These are phyloP conservation scores for Populus tremula DNA, from an alignment of 345 rosid genomes.

Conservation along the genomic window DNA sequence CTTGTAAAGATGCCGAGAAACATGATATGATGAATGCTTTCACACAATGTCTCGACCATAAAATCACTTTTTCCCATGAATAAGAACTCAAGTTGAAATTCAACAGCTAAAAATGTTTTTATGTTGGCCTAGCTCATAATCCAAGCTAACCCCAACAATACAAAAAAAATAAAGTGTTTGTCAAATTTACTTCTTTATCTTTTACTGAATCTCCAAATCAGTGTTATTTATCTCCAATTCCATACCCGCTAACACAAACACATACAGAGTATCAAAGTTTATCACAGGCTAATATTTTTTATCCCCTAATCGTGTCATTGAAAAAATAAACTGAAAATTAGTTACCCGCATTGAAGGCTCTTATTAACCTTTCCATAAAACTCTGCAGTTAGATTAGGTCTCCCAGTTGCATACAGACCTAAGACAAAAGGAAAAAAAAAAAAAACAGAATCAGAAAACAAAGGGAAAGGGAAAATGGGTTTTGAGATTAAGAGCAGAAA, in stretches of 20 bases:
- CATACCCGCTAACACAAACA: neutral
- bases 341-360: constrained; percentile 70
- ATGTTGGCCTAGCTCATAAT: too few relatives aligned
- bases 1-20: neutral
- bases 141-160: too few relatives aligned
- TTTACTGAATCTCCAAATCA: neutral
- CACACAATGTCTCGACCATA: too few relatives aligned
- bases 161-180: too few relatives aligned
- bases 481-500: neutral
- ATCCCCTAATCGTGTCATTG: neutral
- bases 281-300: neutral
- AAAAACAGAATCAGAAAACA: neutral
- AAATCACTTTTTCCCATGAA: too few relatives aligned
- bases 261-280: neutral
- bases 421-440: neutral
- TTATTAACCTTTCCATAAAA: constrained; percentile 61
- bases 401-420: constrained; percentile 48
- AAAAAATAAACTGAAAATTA: neutral
- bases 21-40: too few relatives aligned
- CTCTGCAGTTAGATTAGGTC: constrained; percentile 64
- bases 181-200: too few relatives aligned
- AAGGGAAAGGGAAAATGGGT: neutral
- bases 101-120: too few relatives aligned
- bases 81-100: too few relatives aligned
- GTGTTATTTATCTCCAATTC: neutral